Evolutionary conservation across 306 rosid genomes (phyloP), one percentile per base, ranked within the genome.

Genomic region (Dicorynia guianensis): DNA sequence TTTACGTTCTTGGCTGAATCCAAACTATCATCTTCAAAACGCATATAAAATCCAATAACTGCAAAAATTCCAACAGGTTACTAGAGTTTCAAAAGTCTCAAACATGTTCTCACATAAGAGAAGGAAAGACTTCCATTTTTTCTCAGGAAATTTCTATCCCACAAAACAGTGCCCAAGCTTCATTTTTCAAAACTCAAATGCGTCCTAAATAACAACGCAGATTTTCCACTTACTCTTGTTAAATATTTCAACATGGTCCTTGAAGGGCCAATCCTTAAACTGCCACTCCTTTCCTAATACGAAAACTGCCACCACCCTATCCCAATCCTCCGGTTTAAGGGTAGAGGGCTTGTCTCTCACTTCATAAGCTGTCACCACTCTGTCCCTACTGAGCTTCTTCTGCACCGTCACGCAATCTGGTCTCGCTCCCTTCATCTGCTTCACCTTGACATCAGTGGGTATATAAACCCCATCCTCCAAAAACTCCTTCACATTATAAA

Each of bases 361-460:
- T 82, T 96, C 99, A 80, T 96, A 96, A 6, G 99, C 99, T 3
- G 98, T 85, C 38, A 96, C 98, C 15, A 87, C 98, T 53, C 98
- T 86, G 38, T 96, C 99, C 93, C 99, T 87, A 33, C 99, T 96
- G n/a, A 96, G 93, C 91, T 96, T 96, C 91, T 96, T 92, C 90
- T 96, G 98, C 75, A 96, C 98, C 4, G 99, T 96, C 3, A 96
- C 99, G 8, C 99, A 96, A 39, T 96, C 99, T 0, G 98, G 99
- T 70, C 88, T 88, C 3, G 88, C 71, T 18, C 97, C 97, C 61
- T 92, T 92, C 99, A 92, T 90, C 87, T 90, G 97, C 88, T 96
- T 96, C 63, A 83, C 96, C 92, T 89, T 92, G 12, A 89, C 96
- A 43, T 96, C 99, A 5, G 98, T 96, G 4, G 97, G 90, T 54